A percentile compares a stretch with the other conserved stretches of the same genome.
phyloP scores from a whole-genome alignment of 2,329 filamentous ascomycete genomes.

The Leptographium radiaticola region DNA sequence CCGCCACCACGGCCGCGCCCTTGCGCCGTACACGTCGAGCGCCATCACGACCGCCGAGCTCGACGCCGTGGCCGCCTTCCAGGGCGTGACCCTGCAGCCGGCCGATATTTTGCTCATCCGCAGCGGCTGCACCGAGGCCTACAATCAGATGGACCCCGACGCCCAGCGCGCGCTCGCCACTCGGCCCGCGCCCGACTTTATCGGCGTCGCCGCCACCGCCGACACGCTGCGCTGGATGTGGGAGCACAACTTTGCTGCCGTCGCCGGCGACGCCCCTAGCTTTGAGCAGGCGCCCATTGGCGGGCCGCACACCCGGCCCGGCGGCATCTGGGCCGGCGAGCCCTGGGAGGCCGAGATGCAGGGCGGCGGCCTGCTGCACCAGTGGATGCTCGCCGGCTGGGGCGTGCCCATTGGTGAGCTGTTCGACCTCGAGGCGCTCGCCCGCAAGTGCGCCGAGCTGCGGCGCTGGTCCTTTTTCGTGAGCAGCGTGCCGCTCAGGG shows the following conservation, averaged over 20 bases:
- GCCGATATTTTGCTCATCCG: conserved; percentile 28
- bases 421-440: conserved; percentile 29
- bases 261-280: conserved; percentile 27
- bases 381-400: conserved; percentile 34
- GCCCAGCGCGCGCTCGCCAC: conserved; percentile 18
- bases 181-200: conserved; percentile 14
- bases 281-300: conserved; percentile 28
- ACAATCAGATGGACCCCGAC: conserved; percentile 13
- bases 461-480: conserved; percentile 28
- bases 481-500: conserved; percentile 23
- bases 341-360: conserved; percentile 13
- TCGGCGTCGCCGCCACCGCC: conserved; percentile 25
- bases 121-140: conserved; percentile 20
- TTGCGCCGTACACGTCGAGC: conserved; percentile 7
- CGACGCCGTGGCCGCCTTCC: conserved; percentile 20
- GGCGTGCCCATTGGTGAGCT: conserved; percentile 37
- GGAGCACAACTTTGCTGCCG: conserved; percentile 30
- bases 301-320: conserved; percentile 5
- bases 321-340: conserved; percentile 5
- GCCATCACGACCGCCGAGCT: conserved; percentile 17
- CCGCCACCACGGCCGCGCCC: conserved; percentile 1
- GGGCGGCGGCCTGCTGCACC: conserved; percentile 17
- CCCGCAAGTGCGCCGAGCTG: conserved; percentile 18
- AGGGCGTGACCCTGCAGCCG: conserved; percentile 19
- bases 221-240: conserved; percentile 30